Base-by-base conservation (phyloP, 305 asterid species). In the Galium porrigens region DNA sequence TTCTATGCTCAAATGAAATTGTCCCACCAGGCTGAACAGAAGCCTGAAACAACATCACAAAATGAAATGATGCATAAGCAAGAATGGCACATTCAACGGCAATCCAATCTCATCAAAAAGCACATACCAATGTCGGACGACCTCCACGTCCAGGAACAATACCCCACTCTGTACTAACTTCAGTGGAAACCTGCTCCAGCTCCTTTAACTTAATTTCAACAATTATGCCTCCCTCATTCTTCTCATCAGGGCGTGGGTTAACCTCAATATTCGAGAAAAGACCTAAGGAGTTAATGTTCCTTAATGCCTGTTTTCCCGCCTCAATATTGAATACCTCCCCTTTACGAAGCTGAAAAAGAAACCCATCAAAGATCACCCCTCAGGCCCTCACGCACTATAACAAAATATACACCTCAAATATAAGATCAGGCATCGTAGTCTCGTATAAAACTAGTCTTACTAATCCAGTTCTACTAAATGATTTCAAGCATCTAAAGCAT, bases 11-110 rank as follows among this genome's bases (percentile, higher is more conserved):
- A 69, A 90, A 94, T 57, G 99, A 89, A 72, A 94, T 95, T 59
- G 97, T 87, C 72, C 99, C 99, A 72, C 99, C 97, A 25, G 99
- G 99, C 79, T 90, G 99, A 70, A 94, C 74, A 56, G 99, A 89
- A 78, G 97, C 97, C 97, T 94, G 81, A 57, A 68, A 46, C 44
- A 78, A 58, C 71, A 86, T 74, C 64, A 65, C 36, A 65, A 67
- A 30, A 72, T 74, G 64, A 53, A 57, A 58, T 69, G 61, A 66
- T 55, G 53, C 67, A 70, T 74, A 64, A n/a, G 33, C 14, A 17
- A 58, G 66, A 34, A 41, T 22, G 33, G 46, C 56, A 52, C 25
- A 49, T 29, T 63, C 58, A 53, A 60, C 33, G 60, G 48, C 61
- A 63, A 61, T 41, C 49, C 22, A 53, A 52, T 48, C 17, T 29